These are phyloP conservation scores for Tylopilus plumbeoviolaceoides DNA, from an alignment of 768 basidiomycete species.

Conservation along the genomic window DNA sequence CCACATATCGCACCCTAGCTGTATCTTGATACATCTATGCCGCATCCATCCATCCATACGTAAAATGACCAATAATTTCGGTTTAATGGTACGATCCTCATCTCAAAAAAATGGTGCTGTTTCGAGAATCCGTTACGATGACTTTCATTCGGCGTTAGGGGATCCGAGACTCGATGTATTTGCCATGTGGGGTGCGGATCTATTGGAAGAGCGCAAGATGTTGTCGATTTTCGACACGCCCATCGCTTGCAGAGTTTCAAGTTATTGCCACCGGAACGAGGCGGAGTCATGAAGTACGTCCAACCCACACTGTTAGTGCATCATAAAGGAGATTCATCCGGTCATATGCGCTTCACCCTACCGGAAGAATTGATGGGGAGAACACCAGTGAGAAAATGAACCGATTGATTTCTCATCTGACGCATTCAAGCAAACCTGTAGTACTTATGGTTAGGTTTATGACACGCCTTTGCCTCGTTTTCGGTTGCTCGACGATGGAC, in stretches of 20 bases:
- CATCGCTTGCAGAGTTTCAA: constrained; percentile 10
- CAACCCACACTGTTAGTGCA: neutral
- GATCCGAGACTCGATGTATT: neutral
- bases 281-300: constrained; percentile 1
- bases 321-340: neutral
- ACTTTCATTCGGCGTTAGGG: neutral
- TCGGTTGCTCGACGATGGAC: constrained; percentile 14
- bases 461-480: constrained; percentile 23
- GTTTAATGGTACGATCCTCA: neutral
- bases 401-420: neutral
- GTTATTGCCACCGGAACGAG: constrained; percentile 20
- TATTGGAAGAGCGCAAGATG: neutral
- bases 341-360: neutral
- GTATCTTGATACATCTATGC: neutral
- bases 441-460: constrained; percentile 17
- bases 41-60: constrained; percentile 2
- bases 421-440: neutral
- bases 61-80: neutral
- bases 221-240: constrained; percentile 1
- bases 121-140: neutral
- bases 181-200: neutral
- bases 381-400: neutral
- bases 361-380: constrained; percentile 1
- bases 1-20: neutral
- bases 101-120: neutral